Base-by-base conservation (phyloP, 192 early-diverging fungal genomes). In the Podila minutissima region DNA sequence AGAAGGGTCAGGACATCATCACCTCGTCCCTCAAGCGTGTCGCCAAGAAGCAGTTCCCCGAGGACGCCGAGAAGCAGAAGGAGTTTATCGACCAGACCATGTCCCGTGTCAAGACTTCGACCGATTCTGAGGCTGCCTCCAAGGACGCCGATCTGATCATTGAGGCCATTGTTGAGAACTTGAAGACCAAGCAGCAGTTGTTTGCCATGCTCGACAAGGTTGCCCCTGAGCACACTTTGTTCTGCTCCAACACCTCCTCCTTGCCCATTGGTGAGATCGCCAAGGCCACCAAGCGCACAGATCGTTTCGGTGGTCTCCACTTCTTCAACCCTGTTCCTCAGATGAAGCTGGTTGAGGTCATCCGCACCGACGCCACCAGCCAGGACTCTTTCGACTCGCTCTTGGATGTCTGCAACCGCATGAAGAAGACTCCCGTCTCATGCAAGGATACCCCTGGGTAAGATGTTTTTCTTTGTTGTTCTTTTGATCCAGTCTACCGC, bases 271-370 rank as follows among this genome's bases (percentile, higher is more conserved):
- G 72, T 32, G 89, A 92, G 63, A 97, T 99, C 77, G 95, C 94
- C 19, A 87, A 89, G 74, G 86, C 79, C 17, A 85, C 92, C 48
- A 64, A 76, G 64, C 85, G 92, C 3, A 68, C 74, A 41, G 79
- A 84, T 59, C 86, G 87, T 26, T 94, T 97, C 69, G 92, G 94
- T 26, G 97, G 97, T 37, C 84, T 97, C 67, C 97, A 99, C 82
- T 99, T 97, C 84, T 99, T 99, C 86, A 99, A 99, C 89, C 97
- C 97, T 5, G 97, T 99, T n/a, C 94, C 97, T 35, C 94, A 95
- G 83, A 99, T 99, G 97, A 97, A 97, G 86, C 86, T 99, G 29
- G 97, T 99, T 13, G 97, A 99, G 86, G 92, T 99, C 12, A 92
- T 97, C 71, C 87, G 91, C 58, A 95, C 94, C 2, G 82, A 84